These are phyloP conservation scores for Gastrolobium bilobum DNA, from an alignment of 306 rosid species.

Conservation along the genomic window DNA sequence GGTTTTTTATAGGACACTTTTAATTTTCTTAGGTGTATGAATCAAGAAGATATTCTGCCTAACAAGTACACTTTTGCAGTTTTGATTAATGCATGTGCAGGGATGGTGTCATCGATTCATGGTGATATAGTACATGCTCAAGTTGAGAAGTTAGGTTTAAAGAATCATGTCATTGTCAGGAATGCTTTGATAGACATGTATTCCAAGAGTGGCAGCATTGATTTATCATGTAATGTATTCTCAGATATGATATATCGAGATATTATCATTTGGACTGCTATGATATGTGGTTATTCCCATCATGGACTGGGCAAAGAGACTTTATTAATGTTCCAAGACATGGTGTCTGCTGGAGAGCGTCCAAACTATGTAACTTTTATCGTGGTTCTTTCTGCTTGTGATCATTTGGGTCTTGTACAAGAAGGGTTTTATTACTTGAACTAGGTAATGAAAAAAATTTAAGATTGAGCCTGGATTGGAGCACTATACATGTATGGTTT, in stretches of 20 bases:
- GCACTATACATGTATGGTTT: conserved; percentile 83
- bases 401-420: conserved; percentile 64
- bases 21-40: conserved; percentile 59
- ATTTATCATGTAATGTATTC: conserved; percentile 64
- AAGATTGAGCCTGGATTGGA: conserved; percentile 76
- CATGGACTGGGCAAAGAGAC: conserved; percentile 78
- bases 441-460: conserved; percentile 56
- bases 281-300: conserved; percentile 76
- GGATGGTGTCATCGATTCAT: conserved; percentile 58
- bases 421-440: conserved; percentile 67
- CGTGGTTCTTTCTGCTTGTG: conserved; percentile 70
- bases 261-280: conserved; percentile 67
- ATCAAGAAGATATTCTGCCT: conserved; percentile 52
- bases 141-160: conserved; percentile 67
- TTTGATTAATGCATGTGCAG: conserved; percentile 71
- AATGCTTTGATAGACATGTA: conserved; percentile 78
- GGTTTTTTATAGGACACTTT: conserved; percentile 69
- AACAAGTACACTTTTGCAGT: conserved; percentile 71
- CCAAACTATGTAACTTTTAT: conserved; percentile 67
- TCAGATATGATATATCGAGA: conserved; percentile 53
- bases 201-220: conserved; percentile 74
- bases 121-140: conserved; percentile 67
- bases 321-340: conserved; percentile 61
- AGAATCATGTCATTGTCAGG: conserved; percentile 57
- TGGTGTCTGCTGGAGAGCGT: conserved; percentile 56